Percentiles rank a stretch among this genome's conserved stretches.
Conservation (phyloP, 345 rosid species). For the Anacardium occidentale region DNA sequence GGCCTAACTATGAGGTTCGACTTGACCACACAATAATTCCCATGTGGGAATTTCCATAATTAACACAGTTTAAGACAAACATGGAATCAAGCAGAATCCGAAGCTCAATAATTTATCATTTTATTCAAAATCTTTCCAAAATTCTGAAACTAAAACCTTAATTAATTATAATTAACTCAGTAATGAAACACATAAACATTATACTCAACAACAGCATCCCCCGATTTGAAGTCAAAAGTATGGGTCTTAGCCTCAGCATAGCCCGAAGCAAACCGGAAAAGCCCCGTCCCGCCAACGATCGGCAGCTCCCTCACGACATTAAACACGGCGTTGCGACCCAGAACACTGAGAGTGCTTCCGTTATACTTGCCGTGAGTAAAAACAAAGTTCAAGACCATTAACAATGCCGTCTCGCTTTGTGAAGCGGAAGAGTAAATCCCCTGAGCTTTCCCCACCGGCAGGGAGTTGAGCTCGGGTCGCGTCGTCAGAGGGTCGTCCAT, state of each 20-base stretch:
- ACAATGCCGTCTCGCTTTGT: conserved; percentile 13
- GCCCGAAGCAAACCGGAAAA: conserved; percentile 36
- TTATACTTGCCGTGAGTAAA: conserved; percentile 36
- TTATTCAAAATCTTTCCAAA: too few species aligned
- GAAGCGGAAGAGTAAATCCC: conserved; percentile 28
- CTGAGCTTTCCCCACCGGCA: conserved; percentile 30
- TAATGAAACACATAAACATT: conserved; percentile 31
- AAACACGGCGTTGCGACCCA: conserved; percentile 30
- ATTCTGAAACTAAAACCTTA: neutral
- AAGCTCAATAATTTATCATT: too few species aligned
- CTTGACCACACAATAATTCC: too few species aligned
- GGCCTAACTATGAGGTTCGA: too few species aligned
- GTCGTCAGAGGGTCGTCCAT: conserved; percentile 31
- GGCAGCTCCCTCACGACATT: conserved; percentile 26
- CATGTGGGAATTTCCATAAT: too few species aligned
- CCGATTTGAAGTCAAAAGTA: conserved; percentile 14
- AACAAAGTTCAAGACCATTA: conserved; percentile 32
- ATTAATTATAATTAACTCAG: neutral
- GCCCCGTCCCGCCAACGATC: conserved; percentile 31
- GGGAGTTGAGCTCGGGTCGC: conserved; percentile 20
- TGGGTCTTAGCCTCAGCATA: conserved; percentile 32
- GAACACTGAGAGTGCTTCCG: conserved; percentile 30
- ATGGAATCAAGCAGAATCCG: too few species aligned
- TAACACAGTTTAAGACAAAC: too few species aligned
- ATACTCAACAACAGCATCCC: conserved; percentile 32